Conservation (phyloP, 441 rosid genomes). For the Jatropha multifida region DNA sequence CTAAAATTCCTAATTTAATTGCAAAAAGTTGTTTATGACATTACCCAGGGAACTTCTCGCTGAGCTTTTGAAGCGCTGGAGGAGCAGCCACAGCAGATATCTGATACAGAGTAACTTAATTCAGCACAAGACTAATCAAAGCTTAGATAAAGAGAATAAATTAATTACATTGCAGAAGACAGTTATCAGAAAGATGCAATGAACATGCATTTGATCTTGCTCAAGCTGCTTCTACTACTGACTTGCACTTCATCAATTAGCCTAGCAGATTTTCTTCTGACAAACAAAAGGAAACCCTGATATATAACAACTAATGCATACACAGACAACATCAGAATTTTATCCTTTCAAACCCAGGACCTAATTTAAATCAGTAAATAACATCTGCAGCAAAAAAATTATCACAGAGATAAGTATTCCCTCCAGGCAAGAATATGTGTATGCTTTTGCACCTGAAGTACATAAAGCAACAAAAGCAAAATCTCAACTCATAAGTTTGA, state of each 20-base stretch:
- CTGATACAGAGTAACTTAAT: conserved; percentile 35
- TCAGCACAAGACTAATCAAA: conserved; percentile 16
- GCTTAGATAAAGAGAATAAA: not conserved
- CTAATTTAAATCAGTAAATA: not conserved
- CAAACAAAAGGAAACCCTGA: not conserved
- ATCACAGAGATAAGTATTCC: not conserved
- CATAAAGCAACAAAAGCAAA: not conserved
- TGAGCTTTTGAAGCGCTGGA: conserved; percentile 88
- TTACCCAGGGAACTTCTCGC: conserved; percentile 93
- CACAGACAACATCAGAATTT: not conserved
- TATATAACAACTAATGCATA: not conserved
- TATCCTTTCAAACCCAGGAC: not conserved
- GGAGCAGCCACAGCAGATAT: conserved; percentile 91
- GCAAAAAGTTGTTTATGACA: not conserved
- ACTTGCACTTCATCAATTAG: not conserved
- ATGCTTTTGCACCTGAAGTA: not conserved
- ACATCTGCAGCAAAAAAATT: not conserved
- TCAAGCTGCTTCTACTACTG: not conserved
- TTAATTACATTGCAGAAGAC: not conserved
- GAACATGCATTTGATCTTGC: not conserved
- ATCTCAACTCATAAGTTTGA: not conserved
- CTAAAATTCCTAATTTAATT: not conserved
- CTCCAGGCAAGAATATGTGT: not conserved
- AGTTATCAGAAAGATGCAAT: not conserved
- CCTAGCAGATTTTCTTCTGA: not conserved